Evolutionary conservation across 306 rosid genomes (phyloP), one percentile per base, ranked within the genome.

Genomic region (Cucumis hystrix): DNA sequence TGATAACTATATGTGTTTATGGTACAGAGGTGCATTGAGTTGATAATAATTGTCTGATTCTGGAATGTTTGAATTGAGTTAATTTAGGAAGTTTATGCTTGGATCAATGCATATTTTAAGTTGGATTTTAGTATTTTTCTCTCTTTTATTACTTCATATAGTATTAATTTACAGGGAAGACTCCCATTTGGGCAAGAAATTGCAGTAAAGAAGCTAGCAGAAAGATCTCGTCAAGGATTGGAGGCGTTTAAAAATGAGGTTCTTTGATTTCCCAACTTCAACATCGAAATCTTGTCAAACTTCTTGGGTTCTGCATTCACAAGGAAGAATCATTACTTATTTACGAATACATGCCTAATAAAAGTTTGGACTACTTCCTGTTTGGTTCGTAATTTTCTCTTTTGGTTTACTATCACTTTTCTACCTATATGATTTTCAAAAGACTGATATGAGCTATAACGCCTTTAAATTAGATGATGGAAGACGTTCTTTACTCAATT

Each of bases 261-360:
- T 23, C 7, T 37, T 61, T 83, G 75, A 79, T 86, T 15, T 62
- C 82, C 8, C 84, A 86, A 6, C 87, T 81, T 71, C 87, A 83
- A 49, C 84, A 86, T 37, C 78, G 83, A 74, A 86, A 79, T 56
- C 89, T 86, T 49, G 85, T 86, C 57, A 81, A 35, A 43, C 79
- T 86, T n/a, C 14, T 81, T 74, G 89, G 85, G 6, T 86, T 79
- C 79, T 83, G 81, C 18, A 39, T 81, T 37, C 62, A 83, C 2
- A 55, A 49, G 3, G 87, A 83, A 9, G 87, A 83, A 76, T 83
- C 80, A 75, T 47, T 86, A 45, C 77, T 83, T 6, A 23, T 86
- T 11, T 86, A 83, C 25, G 89, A 86, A 81, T 81, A 76, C 68
- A 83, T 81, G 89, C 64, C 82, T 21, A 86, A 86, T 68, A 77